Conservation (phyloP, 2,329 filamentous ascomycete genomes). For the Pyrenophora seminiperda region DNA sequence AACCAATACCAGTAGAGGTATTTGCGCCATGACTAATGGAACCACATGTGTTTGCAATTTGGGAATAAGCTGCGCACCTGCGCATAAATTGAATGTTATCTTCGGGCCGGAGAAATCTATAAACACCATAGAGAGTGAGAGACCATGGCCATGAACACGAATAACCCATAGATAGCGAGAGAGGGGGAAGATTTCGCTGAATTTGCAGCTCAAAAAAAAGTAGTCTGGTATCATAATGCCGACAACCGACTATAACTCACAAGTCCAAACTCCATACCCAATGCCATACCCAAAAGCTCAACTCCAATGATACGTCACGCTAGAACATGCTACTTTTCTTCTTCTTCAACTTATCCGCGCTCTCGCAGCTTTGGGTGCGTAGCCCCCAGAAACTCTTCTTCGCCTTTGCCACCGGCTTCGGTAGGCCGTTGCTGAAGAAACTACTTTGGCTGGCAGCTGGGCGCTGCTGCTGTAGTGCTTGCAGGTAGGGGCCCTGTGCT, state of each 20-base stretch:
- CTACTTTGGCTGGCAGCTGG: conserved; percentile 41
- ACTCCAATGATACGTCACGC: conserved; percentile 5
- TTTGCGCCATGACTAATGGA: too few species aligned
- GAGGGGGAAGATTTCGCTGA: too few species aligned
- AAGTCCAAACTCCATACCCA: conserved; percentile 1
- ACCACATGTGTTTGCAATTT: too few species aligned
- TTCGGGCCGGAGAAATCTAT: too few species aligned
- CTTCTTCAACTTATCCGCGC: conserved; percentile 46
- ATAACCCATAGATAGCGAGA: too few species aligned
- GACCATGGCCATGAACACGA: too few species aligned
- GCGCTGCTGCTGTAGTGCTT: conserved; percentile 29
- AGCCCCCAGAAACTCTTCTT: conserved; percentile 49
- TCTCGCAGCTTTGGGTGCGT: conserved; percentile 39
- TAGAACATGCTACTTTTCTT: conserved; percentile 54
- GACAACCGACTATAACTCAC: not conserved
- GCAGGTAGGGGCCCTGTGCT: conserved; percentile 38
- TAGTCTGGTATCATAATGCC: conserved; percentile 4
- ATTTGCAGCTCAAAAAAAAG: too few species aligned
- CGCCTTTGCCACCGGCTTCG: conserved; percentile 35
- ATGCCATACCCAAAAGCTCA: conserved; percentile 10
- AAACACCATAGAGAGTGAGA: too few species aligned
- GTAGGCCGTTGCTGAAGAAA: conserved; percentile 43
- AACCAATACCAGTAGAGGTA: too few species aligned
- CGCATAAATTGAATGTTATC: too few species aligned
- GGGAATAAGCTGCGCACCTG: too few species aligned